These are phyloP conservation scores for Trichosporon faecale DNA, from an alignment of 1,284 basidiomycete species.

Conservation along the genomic window DNA sequence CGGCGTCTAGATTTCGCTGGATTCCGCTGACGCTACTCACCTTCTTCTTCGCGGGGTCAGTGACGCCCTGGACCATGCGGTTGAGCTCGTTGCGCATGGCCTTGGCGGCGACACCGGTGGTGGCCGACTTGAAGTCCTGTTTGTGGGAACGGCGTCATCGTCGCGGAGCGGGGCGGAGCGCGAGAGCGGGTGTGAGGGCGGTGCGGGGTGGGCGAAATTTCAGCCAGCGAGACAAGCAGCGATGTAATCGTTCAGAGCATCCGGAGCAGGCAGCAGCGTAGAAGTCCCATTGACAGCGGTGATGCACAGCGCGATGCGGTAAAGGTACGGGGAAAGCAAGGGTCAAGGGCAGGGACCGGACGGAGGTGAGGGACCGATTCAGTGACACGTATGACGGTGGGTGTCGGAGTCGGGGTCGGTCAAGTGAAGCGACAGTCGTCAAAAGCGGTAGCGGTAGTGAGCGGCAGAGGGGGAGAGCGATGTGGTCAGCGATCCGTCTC, in stretches of 20 bases:
- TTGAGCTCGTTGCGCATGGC: constrained; percentile 98
- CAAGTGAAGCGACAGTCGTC: not conserved
- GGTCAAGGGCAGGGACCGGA: not conserved
- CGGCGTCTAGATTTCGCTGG: too few relatives aligned
- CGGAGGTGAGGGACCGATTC: too few relatives aligned
- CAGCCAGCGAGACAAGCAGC: not conserved
- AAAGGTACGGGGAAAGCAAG: not conserved
- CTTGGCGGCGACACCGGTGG: constrained; percentile 95
- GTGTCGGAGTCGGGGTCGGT: not conserved
- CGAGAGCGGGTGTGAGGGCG: not conserved
- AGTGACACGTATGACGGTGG: too few relatives aligned
- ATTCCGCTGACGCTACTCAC: constrained; percentile 56
- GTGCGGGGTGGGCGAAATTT: not conserved
- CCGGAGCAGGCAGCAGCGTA: not conserved
- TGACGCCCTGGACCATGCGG: constrained; percentile 78
- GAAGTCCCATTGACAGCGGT: not conserved
- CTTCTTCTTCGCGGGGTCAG: constrained; percentile 76
- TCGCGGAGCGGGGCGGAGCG: not conserved
- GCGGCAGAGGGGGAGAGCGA: not conserved
- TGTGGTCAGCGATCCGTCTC: constrained; percentile 3
- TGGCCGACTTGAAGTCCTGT: constrained; percentile 89
- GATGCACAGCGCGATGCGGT: not conserved
- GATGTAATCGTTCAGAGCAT: not conserved
- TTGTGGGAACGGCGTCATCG: not conserved
- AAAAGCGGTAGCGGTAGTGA: not conserved